phyloP scores from a whole-genome alignment of 768 basidiomycete species.

The Leccinum subtestaceum region DNA sequence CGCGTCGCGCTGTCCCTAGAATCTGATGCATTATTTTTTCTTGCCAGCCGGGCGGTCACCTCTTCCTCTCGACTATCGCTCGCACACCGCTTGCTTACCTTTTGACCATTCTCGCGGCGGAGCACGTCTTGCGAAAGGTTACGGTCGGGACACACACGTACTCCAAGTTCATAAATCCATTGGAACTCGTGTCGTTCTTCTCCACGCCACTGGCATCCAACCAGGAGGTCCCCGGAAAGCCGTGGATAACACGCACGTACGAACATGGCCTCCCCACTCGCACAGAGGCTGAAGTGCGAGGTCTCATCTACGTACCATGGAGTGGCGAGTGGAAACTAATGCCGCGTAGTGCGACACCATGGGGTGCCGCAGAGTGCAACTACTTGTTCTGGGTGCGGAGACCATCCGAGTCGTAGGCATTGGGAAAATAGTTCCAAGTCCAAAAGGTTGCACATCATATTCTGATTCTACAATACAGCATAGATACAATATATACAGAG shows the following conservation, averaged over 20 bases:
- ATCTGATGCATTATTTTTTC: slow-evolving; percentile 9
- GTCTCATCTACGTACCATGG: slow-evolving; percentile 74
- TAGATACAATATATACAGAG: slow-evolving; percentile 13
- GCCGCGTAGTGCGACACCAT: slow-evolving; percentile 47
- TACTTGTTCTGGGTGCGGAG: slow-evolving; percentile 89
- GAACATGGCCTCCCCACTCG: slow-evolving; percentile 50
- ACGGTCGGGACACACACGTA: slow-evolving; percentile 88
- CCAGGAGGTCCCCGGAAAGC: slow-evolving; percentile 22
- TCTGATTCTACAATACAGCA: slow-evolving; percentile 18
- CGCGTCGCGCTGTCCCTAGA: no score
- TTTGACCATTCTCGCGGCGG: slow-evolving; percentile 74
- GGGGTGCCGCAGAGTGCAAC: slow-evolving; percentile 59
- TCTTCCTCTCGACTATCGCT: slow-evolving; percentile 93
- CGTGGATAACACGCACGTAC: slow-evolving; percentile 61
- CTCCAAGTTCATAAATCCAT: slow-evolving; percentile 84
- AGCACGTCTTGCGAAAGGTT: slow-evolving; percentile 78
- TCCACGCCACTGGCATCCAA: slow-evolving; percentile 33
- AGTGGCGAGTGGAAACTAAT: slow-evolving; percentile 67
- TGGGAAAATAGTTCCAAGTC: not conserved
- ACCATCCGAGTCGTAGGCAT: slow-evolving; percentile 35
- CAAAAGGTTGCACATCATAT: not conserved
- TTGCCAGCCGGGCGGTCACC: slow-evolving; percentile 85
- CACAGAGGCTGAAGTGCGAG: slow-evolving; percentile 75
- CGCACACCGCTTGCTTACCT: slow-evolving; percentile 75
- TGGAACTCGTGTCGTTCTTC: slow-evolving; percentile 84